Evolutionary conservation across 2,329 filamentous ascomycete species (phyloP), one percentile per base, ranked within the genome.

Genomic region (Fusarium austroafricanum): DNA sequence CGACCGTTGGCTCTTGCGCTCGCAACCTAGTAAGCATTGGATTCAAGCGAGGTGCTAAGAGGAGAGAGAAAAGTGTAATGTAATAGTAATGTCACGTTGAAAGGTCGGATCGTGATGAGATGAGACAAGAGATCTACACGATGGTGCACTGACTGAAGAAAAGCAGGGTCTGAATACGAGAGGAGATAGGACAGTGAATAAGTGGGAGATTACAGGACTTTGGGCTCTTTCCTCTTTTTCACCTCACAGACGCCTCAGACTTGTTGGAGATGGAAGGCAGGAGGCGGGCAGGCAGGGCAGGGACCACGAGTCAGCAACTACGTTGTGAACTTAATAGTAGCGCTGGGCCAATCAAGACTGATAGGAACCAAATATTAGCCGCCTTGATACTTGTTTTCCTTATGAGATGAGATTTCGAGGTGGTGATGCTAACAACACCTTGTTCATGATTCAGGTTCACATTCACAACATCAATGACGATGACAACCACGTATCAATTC

Each of bases 151-250:
- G 46, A 29, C 38, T 21, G 38, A 21, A n/a, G 33, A 6, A 20
- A 43, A 20, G 51, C 58, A 49, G 51, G 59, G 59, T 44, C 37
- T 46, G 11, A 15, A 68, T 68, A 59, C 60, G 61, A 65, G 47
- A 39, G 33, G 40, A 50, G 31, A 54, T 45, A 44, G 28, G 43
- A 38, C 15, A 60, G 44, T 52, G 45, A 64, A 61, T 52, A 28
- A 40, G 23, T 38, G 31, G 18, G 67, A 72, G 55, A 72, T 72
- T 72, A 55, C 70, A 72, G 70, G 70, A 72, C 58, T 37, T 45
- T 59, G 44, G 56, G 38, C 45, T 59, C 42, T 67, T 49, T 55
- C 42, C 61, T 43, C 23, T 46, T 49, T 37, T 46, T 42, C 49
- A 64, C 54, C 54, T 56, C 29, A 43, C 54, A 8, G 15, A n/a